A percentile compares a stretch with the other conserved stretches of the same genome.
Conservation (phyloP, 805 yeast species). For the Kuraishia molischiana region DNA sequence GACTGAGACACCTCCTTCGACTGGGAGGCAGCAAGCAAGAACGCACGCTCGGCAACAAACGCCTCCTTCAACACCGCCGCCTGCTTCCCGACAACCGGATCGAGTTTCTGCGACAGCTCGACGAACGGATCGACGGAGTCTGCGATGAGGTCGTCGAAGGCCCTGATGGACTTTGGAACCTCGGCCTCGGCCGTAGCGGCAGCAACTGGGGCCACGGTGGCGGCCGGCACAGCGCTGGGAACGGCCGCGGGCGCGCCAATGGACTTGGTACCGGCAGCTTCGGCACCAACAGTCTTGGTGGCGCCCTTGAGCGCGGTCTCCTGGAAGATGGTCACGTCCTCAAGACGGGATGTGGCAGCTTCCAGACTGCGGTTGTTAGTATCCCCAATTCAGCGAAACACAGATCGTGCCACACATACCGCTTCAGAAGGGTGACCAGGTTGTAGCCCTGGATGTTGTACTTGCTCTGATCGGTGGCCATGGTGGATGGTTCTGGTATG, state of each 20-base stretch:
- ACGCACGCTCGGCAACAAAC: conserved; percentile 46
- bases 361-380: conserved; percentile 44
- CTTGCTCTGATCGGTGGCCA: conserved; percentile 27
- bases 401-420: conserved; percentile 25
- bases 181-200: conserved; percentile 12
- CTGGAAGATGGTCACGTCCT: conserved; percentile 77
- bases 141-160: conserved; percentile 44
- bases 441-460: conserved; percentile 75
- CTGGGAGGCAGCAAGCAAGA: conserved; percentile 48
- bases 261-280: conserved; percentile 5
- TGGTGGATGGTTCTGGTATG: no score
- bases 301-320: conserved; percentile 33
- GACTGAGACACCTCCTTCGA: conserved; percentile 57
- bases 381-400: not conserved
- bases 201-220: conserved; percentile 3
- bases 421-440: conserved; percentile 66
- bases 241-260: conserved; percentile 1
- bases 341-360: conserved; percentile 88
- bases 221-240: conserved; percentile 1
- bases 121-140: conserved; percentile 53
- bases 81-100: conserved; percentile 46
- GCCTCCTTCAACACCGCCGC: conserved; percentile 41
- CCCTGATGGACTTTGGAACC: conserved; percentile 34
- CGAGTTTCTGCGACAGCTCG: conserved; percentile 39
- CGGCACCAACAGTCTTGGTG: conserved; percentile 8